Evolutionary conservation across 257 asterid genomes (phyloP), one percentile per base, ranked within the genome.

Genomic region (Penstemon barbatus): DNA sequence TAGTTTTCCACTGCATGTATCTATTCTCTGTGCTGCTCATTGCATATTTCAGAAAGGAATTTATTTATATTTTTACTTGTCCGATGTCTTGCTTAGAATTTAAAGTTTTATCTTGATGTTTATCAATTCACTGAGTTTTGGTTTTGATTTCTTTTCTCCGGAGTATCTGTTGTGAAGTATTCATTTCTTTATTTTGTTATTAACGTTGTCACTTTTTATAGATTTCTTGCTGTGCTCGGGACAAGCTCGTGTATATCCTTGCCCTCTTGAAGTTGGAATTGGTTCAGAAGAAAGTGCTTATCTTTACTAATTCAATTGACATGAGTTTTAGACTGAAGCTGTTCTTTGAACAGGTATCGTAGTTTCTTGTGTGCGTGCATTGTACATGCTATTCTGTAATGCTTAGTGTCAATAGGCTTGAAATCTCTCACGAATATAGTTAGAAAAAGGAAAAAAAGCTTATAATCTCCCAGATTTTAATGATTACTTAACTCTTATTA

Each of bases 271-370:
- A 88, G 86, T 78, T 87, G 65, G 91, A 86, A 87, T 84, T 90
- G 71, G 78, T 94, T 72, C 96, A 89, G 78, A 91, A 87, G 82
- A 94, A 83, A 87, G 97, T 87, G 72, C 82, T 94, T 82, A 86
- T 89, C 66, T 94, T 91, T 80, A 81, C 97, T 33, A 94, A 94
- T 74, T 71, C 97, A 41, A 87, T 94, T 74, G 96, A 94, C 77
- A 86, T 75, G 90, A 81, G 97, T 80, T 94, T 84, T 80, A 89
- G 91, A 71, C 74, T 94, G 83, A 94, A 84, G 87, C 83, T 94
- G 54, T 94, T 91, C 84, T 71, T 94, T 71, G 99, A 94, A 77
- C 96, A 91, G 99, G 99, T 90, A 85, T 6, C 48, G 40, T 60
- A 15, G 64, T 68, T 40, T 57, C 57, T 48, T 65, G 25, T 37